Base-by-base conservation (phyloP, 768 basidiomycete genomes). In the Termitomyces sp. region DNA sequence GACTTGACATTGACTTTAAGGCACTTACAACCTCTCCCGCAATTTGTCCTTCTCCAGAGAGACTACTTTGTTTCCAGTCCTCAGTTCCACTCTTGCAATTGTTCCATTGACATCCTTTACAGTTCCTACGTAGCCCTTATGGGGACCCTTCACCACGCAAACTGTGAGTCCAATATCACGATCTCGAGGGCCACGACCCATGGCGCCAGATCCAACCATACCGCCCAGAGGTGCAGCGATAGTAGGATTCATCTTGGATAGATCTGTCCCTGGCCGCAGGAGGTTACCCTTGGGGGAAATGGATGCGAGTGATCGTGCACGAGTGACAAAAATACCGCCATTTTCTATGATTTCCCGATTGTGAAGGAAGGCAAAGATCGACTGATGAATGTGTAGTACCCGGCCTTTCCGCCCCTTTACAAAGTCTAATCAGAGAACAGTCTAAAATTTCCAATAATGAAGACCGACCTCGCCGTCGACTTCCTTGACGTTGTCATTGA, bases 91-190 rank as follows among this genome's bases (percentile, higher is more conserved):
- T 42, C 97, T 83, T 1, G 89, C 92, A 56, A 85, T 77, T 39
- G 80, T 78, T 5, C 94, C 96, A 58, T 94, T 96, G 29, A 94
- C 91, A 68, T 98, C 97, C 72, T 95, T 98, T 77, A 98, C 90
- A 5, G 86, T 84, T 7, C 97, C 97, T 46, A 87, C 79, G 64
- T 95, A 89, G 14, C 94, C 92, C 72, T 99, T 99, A 67, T 88
- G 84, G 5, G 90, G 81, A 5, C 97, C 97, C 68, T 92, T 90
- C 59, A 92, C 77, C 5, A 98, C 84, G 12, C 81, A 80, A 37
- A 98, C 92, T 16, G 79, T 78, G 0, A 81, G 78, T 16, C 94
- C 94, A 61, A 94, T 88, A 64, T 92, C 81, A 18, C 90, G 78
- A 69, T 94, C 93, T 62, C 90, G 77, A 32, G 90, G 88, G 0